phyloP scores from a whole-genome alignment of 306 rosid species.

The Bauhinia variegata region DNA sequence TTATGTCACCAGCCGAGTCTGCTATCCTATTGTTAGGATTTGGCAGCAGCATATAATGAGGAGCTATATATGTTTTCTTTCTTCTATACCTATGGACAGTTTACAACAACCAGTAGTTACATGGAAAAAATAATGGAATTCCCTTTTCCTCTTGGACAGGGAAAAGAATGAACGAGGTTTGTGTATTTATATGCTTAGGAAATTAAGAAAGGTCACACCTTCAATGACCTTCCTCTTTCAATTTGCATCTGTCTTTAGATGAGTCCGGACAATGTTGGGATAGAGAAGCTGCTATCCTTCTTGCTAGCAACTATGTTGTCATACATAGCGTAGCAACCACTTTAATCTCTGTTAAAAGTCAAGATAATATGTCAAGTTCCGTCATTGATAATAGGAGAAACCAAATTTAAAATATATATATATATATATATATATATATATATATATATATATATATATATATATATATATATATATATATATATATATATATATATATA shows the following conservation, averaged over 20 bases:
- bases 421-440: too few species aligned
- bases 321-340: slow-evolving; percentile 73
- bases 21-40: slow-evolving; percentile 16
- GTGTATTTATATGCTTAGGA: slow-evolving; percentile 27
- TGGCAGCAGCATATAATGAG: slow-evolving; percentile 12
- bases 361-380: slow-evolving; percentile 36
- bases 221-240: slow-evolving; percentile 18
- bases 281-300: slow-evolving; percentile 30
- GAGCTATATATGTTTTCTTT: not conserved
- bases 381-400: slow-evolving; percentile 8
- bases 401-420: not conserved
- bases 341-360: slow-evolving; percentile 68
- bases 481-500: too few species aligned
- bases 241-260: slow-evolving; percentile 32
- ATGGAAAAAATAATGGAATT: slow-evolving; percentile 31
- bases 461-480: too few species aligned
- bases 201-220: slow-evolving; percentile 30
- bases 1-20: not conserved
- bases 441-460: too few species aligned
- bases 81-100: slow-evolving; percentile 8
- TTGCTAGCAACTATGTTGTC: slow-evolving; percentile 38
- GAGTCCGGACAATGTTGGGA: slow-evolving; percentile 29
- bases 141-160: slow-evolving; percentile 26
- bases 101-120: slow-evolving; percentile 37
- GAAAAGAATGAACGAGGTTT: slow-evolving; percentile 24